Conservation (phyloP, 139 green algal species). For the Chlamydomonas sp. region DNA sequence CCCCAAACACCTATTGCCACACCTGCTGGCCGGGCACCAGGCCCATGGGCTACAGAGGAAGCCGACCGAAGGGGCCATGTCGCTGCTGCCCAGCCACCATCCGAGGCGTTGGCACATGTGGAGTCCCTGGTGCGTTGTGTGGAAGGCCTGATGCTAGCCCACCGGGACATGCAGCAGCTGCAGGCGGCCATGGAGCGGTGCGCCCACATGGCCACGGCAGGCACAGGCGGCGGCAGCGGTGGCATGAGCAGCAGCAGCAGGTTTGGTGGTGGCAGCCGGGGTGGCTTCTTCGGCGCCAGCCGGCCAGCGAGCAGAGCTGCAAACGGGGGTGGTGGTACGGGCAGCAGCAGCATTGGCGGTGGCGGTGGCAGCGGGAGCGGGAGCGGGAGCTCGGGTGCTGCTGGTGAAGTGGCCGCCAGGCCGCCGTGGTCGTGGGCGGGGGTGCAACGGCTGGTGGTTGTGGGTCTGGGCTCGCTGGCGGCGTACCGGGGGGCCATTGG, state of each 20-base stretch:
- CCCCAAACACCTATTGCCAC: neutral
- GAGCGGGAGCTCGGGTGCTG: neutral
- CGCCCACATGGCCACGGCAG: neutral
- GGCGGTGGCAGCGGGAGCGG: neutral
- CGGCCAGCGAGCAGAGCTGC: neutral
- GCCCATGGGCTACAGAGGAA: neutral
- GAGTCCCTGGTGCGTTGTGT: neutral
- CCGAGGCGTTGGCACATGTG: neutral
- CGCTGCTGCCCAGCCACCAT: neutral
- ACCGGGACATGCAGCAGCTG: slow-evolving; percentile 5
- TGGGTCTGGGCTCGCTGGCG: slow-evolving; percentile 22
- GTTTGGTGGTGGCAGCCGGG: neutral
- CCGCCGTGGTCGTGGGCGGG: slow-evolving; percentile 6
- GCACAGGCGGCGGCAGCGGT: neutral
- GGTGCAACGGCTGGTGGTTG: slow-evolving; percentile 16
- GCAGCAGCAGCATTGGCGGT: neutral
- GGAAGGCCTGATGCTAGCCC: neutral
- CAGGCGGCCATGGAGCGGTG: neutral
- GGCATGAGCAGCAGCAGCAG: neutral
- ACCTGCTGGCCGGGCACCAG: neutral
- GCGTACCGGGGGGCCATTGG: slow-evolving; percentile 1
- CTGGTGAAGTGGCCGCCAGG: neutral
- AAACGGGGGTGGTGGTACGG: neutral
- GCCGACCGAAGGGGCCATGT: neutral
- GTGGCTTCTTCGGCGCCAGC: too few species aligned